Conservation (phyloP, 2,329 filamentous ascomycete genomes). For the Pyrenochaeta sp. region DNA sequence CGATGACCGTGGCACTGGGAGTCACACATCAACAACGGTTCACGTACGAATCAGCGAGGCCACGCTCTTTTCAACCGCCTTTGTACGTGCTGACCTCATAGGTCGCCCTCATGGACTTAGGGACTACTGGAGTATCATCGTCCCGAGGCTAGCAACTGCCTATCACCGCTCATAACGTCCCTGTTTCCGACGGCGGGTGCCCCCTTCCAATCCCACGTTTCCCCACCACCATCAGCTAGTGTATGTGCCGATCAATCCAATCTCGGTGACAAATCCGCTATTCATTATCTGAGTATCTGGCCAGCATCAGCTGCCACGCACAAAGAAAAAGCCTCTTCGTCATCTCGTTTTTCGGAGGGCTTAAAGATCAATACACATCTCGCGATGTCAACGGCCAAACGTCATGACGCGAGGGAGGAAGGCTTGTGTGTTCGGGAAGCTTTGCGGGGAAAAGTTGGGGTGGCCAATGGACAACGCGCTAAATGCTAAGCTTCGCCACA, state of each 20-base stretch:
- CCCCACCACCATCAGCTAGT: slow-evolving; percentile 22
- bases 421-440: background rate
- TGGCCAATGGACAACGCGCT: slow-evolving; percentile 17
- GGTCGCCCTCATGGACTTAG: background rate
- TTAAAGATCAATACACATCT: background rate
- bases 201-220: slow-evolving; percentile 5
- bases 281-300: background rate
- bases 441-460: slow-evolving; percentile 1
- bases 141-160: slow-evolving; percentile 27
- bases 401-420: slow-evolving; percentile 7
- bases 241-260: slow-evolving; percentile 19
- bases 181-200: background rate
- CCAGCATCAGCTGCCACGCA: background rate
- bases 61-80: background rate
- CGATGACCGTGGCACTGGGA: background rate
- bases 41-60: background rate
- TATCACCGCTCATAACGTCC: slow-evolving; percentile 5
- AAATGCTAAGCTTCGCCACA: slow-evolving; percentile 23
- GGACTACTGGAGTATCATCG: slow-evolving; percentile 12
- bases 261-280: slow-evolving; percentile 4
- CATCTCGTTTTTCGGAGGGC: background rate
- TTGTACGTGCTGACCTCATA: background rate
- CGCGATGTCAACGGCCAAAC: background rate
- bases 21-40: background rate
- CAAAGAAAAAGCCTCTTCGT: background rate